phyloP scores from a whole-genome alignment of 371 early-diverging fungal species.

The Thermomucor indicae-seudaticae region DNA sequence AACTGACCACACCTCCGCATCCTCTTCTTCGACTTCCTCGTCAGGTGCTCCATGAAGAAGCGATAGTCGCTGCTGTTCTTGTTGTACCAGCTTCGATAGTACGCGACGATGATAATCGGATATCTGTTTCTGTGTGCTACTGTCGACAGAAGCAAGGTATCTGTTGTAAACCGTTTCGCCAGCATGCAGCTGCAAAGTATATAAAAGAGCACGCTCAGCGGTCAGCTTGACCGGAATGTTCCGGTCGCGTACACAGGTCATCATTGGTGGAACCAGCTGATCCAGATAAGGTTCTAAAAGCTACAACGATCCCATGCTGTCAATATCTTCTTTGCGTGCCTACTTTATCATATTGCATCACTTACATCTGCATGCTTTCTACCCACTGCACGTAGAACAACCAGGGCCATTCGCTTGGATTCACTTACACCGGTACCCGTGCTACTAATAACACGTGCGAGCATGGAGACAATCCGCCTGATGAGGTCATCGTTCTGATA shows the following conservation, averaged over 20 bases:
- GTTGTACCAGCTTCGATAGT: constrained; percentile 48
- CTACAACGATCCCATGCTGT: not conserved
- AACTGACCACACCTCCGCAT: constrained; percentile 36
- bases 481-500: constrained; percentile 38
- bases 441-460: constrained; percentile 28
- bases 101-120: constrained; percentile 64
- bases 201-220: constrained; percentile 73
- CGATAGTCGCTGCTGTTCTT: constrained; percentile 28
- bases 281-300: constrained; percentile 43
- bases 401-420: constrained; percentile 39
- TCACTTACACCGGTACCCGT: constrained; percentile 25
- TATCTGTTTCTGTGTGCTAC: constrained; percentile 40
- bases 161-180: constrained; percentile 26
- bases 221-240: constrained; percentile 79
- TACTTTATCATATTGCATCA: not conserved
- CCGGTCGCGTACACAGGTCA: constrained; percentile 73
- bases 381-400: constrained; percentile 35
- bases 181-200: constrained; percentile 56
- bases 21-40: constrained; percentile 35
- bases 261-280: constrained; percentile 58
- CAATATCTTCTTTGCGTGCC: not conserved
- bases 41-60: constrained; percentile 33
- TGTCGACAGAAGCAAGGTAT: constrained; percentile 47
- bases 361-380: constrained; percentile 38
- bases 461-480: constrained; percentile 21